Percentiles rank a stretch among this genome's conserved stretches.
Conservation (phyloP, 2,329 filamentous ascomycete species). For the Fusarium sp. region DNA sequence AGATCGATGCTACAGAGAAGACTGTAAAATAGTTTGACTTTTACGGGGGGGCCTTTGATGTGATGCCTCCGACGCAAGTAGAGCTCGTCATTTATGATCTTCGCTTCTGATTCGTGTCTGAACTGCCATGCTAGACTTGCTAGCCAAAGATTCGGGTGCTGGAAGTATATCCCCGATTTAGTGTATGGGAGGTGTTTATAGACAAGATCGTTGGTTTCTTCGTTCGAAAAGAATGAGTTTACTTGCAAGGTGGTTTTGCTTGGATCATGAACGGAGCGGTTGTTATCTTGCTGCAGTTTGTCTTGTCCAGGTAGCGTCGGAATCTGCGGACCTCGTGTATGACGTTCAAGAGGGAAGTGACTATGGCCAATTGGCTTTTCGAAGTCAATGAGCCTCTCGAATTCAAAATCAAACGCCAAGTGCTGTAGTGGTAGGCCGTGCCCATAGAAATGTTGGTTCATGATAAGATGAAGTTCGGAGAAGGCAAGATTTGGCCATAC, state of each 20-base stretch:
- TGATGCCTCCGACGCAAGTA: neutral
- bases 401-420: neutral
- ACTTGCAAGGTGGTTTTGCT: too few relatives aligned
- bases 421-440: neutral
- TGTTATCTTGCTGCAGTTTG: too few relatives aligned
- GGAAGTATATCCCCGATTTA: too few relatives aligned
- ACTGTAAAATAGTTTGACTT: rapidly evolving
- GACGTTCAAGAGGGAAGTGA: neutral
- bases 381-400: neutral
- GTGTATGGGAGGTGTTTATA: too few relatives aligned
- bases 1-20: neutral
- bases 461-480: neutral
- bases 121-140: neutral
- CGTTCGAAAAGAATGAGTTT: too few relatives aligned
- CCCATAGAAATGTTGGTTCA: neutral
- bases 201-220: too few relatives aligned
- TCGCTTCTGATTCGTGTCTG: neutral
- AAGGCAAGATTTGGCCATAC: neutral
- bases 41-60: neutral
- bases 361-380: too few relatives aligned
- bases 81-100: neutral
- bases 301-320: neutral
- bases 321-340: neutral
- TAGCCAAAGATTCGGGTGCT: too few relatives aligned
- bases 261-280: too few relatives aligned